Percentiles rank a stretch among this genome's conserved stretches.
Conservation (phyloP, 768 basidiomycete genomes). For the Russula lepida region DNA sequence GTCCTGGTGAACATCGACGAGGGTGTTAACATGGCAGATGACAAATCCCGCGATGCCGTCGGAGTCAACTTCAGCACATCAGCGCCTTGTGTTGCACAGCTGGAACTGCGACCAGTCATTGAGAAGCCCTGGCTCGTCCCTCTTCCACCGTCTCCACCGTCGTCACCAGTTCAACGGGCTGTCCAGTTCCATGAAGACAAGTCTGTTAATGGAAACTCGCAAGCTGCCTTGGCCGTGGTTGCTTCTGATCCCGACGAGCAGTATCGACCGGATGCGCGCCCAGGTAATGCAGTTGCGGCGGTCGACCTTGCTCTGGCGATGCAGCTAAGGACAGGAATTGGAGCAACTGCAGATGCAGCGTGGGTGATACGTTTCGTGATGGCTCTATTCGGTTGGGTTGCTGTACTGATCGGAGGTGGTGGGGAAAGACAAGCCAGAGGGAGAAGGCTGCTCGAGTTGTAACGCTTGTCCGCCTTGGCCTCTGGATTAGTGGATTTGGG, state of each 20-base stretch:
- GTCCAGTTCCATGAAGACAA: slow-evolving; percentile 8
- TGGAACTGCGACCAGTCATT: slow-evolving; percentile 8
- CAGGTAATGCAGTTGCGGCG: slow-evolving; percentile 34
- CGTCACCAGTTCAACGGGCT: slow-evolving; percentile 23
- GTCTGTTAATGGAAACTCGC: neutral
- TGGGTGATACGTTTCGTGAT: slow-evolving; percentile 77
- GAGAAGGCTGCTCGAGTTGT: slow-evolving; percentile 9
- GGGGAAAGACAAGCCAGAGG: slow-evolving; percentile 10
- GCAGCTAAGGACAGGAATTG: slow-evolving; percentile 68
- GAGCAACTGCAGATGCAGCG: slow-evolving; percentile 61
- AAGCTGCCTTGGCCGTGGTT: slow-evolving; percentile 11
- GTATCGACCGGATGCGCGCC: slow-evolving; percentile 24
- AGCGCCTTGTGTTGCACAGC: neutral
- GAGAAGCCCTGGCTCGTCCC: slow-evolving; percentile 19
- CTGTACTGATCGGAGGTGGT: slow-evolving; percentile 37
- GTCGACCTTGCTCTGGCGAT: slow-evolving; percentile 66
- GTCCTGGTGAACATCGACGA: slow-evolving; percentile 12
- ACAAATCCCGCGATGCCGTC: slow-evolving; percentile 6
- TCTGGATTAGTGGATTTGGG: neutral
- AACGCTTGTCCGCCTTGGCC: neutral
- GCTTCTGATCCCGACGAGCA: slow-evolving; percentile 13
- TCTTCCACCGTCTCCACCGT: slow-evolving; percentile 18
- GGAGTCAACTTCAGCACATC: neutral
- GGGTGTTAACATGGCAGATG: slow-evolving; percentile 1
- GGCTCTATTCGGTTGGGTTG: slow-evolving; percentile 73